A percentile compares a stretch with the other conserved stretches of the same genome.
These are phyloP conservation scores for Leishmania tropica DNA, from an alignment of 208 protist genomes.

Conservation along the genomic window DNA sequence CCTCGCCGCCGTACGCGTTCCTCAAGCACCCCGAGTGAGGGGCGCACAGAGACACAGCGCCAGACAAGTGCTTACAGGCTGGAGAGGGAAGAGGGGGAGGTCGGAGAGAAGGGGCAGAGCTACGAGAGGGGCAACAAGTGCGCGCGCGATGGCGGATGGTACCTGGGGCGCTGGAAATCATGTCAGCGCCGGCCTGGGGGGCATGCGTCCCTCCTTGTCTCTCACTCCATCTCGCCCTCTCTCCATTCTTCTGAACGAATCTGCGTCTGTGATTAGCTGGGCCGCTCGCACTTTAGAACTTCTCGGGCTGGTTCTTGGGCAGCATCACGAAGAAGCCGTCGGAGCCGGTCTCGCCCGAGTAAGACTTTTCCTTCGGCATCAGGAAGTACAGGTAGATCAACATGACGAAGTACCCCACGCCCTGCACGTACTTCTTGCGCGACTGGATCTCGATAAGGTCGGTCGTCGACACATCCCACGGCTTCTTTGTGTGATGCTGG, in stretches of 20 bases:
- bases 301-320: slow-evolving; percentile 86
- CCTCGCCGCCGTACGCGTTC: neutral
- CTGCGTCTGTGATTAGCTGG: neutral
- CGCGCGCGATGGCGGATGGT: neutral
- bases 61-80: neutral
- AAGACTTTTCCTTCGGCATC: slow-evolving; percentile 93
- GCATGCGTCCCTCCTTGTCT: neutral
- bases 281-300: slow-evolving; percentile 55
- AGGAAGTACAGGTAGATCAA: slow-evolving; percentile 87
- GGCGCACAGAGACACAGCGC: no score
- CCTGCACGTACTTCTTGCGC: slow-evolving; percentile 88
- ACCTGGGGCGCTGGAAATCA: neutral
- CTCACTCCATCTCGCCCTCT: neutral
- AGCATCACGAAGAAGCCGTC: slow-evolving; percentile 87
- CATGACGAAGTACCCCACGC: slow-evolving; percentile 65
- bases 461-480: slow-evolving; percentile 89
- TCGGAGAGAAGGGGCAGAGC: neutral
- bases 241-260: neutral
- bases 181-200: neutral
- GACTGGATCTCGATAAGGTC: slow-evolving; percentile 90
- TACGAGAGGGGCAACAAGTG: neutral
- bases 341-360: slow-evolving; percentile 78
- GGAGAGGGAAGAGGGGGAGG: neutral
- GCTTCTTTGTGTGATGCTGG: slow-evolving; percentile 85
- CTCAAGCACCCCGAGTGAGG: neutral